A percentile compares a stretch with the other conserved stretches of the same genome.
These are phyloP conservation scores for Tanacetum coccineum DNA, from an alignment of 129 eudicot genomes.

Conservation along the genomic window DNA sequence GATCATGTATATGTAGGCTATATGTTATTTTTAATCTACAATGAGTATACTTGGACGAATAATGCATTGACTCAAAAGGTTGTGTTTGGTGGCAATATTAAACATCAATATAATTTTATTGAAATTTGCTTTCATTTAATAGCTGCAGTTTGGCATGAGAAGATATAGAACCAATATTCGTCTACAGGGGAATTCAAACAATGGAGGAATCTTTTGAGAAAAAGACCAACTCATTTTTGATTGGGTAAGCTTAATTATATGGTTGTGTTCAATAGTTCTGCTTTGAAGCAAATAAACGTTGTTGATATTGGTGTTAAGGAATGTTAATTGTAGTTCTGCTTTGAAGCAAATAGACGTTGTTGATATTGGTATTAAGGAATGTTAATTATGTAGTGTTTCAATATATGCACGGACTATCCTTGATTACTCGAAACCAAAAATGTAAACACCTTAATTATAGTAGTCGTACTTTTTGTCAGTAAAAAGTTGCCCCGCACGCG, in stretches of 20 bases:
- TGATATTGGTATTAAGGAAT: conserved; percentile 12
- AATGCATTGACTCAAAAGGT: too few relatives aligned
- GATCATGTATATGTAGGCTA: too few relatives aligned
- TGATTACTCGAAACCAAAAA: too few relatives aligned
- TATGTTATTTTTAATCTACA: too few relatives aligned
- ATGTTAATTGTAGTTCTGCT: conserved; percentile 6
- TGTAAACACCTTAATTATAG: too few relatives aligned
- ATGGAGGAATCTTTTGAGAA: conserved; percentile 65
- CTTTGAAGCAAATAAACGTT: conserved; percentile 4
- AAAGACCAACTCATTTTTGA: conserved; percentile 43
- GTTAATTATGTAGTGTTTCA: too few relatives aligned
- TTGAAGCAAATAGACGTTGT: conserved; percentile 3
- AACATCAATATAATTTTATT: neutral
- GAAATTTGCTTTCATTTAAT: conserved; percentile 25
- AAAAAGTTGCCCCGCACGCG: too few relatives aligned
- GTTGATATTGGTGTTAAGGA: conserved; percentile 8
- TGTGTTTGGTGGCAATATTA: too few relatives aligned
- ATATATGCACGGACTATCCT: too few relatives aligned
- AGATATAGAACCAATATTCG: conserved; percentile 35
- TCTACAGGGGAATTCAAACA: conserved; percentile 61
- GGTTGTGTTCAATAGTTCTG: neutral
- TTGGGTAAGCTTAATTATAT: conserved; percentile 41
- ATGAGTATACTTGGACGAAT: too few relatives aligned
- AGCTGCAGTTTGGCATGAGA: conserved; percentile 56
- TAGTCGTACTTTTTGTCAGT: too few relatives aligned